Conservation (phyloP, 2,329 filamentous ascomycete species). For the Diplodia sapinea region DNA sequence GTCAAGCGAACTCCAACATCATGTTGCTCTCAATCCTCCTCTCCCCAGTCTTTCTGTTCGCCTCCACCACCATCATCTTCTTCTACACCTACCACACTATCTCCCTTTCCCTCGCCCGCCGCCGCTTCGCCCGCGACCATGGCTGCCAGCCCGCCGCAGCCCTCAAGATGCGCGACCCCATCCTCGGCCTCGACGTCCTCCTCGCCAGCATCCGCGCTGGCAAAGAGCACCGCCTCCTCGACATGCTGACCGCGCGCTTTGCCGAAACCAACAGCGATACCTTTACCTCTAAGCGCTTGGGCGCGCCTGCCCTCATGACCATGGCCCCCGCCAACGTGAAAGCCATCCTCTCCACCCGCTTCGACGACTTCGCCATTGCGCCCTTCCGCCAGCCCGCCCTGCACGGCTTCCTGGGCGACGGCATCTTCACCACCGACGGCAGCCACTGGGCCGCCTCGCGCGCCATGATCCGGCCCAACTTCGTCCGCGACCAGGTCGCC, state of each 20-base stretch:
- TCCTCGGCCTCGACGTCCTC: conserved; percentile 62
- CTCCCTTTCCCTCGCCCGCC: conserved; percentile 45
- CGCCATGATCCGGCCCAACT: conserved; percentile 40
- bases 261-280: background rate
- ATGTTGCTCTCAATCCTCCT: conserved; percentile 2
- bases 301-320: conserved; percentile 63
- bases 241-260: conserved; percentile 30
- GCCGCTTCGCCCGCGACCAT: conserved; percentile 49
- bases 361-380: conserved; percentile 55
- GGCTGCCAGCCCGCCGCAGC: conserved; percentile 55
- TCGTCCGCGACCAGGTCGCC: conserved; percentile 38
- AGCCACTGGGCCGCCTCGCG: conserved; percentile 42
- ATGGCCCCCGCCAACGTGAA: conserved; percentile 57
- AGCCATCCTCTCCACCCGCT: conserved; percentile 52
- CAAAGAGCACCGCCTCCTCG: conserved; percentile 43
- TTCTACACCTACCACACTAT: conserved; percentile 46
- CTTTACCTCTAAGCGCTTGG: conserved; percentile 55
- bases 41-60: conserved; percentile 33
- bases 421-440: conserved; percentile 57
- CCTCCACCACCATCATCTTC: conserved; percentile 41
- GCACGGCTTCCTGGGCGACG: conserved; percentile 50
- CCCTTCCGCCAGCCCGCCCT: conserved; percentile 45
- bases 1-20: background rate
- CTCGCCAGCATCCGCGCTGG: conserved; percentile 47
- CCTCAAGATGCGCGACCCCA: conserved; percentile 49